phyloP scores from a whole-genome alignment of 352 stramenopile species.

The Phytophthora pini region DNA sequence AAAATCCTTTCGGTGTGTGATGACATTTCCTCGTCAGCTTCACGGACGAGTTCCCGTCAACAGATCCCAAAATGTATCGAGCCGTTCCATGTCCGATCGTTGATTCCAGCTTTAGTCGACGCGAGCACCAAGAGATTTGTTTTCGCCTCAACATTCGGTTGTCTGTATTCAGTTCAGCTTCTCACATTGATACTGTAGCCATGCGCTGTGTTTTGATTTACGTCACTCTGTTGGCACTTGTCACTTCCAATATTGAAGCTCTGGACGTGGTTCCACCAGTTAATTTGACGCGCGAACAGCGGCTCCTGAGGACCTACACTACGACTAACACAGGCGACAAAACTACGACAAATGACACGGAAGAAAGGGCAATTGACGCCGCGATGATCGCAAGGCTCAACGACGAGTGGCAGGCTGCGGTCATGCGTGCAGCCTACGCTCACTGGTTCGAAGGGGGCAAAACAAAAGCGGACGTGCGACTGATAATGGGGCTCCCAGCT shows the following conservation, averaged over 20 bases:
- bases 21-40: no score
- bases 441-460: conserved; percentile 24
- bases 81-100: neutral
- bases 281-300: neutral
- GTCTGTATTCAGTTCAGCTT: neutral
- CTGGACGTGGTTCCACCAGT: neutral
- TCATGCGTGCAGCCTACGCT: conserved; percentile 5
- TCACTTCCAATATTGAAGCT: neutral
- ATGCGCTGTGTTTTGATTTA: neutral
- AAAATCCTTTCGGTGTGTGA: no score
- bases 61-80: neutral
- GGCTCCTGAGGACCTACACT: neutral
- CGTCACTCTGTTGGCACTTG: no score
- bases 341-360: neutral
- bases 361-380: conserved; percentile 11
- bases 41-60: neutral
- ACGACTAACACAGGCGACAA: neutral
- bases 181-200: neutral
- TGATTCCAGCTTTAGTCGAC: neutral
- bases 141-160: neutral
- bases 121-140: neutral
- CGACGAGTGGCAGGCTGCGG: conserved; percentile 2
- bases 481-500: conserved; percentile 17
- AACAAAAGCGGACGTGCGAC: conserved; percentile 13
- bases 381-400: neutral